Evolutionary conservation across 768 basidiomycete genomes (phyloP).

Genomic region (Rhodosporidiobolus odoratus): DNA sequence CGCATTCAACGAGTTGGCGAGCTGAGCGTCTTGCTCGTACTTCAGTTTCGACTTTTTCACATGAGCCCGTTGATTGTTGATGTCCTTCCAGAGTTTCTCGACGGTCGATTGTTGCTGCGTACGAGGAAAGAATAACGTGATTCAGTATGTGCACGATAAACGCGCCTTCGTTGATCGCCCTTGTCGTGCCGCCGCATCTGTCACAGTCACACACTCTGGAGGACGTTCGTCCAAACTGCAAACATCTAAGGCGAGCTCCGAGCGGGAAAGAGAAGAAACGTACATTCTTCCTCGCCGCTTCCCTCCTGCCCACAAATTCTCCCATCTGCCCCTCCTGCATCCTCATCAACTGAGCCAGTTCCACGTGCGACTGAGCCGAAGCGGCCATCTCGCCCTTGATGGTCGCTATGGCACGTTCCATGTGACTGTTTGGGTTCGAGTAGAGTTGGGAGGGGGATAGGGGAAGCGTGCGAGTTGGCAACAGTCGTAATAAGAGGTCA

Average conservation of each 20-base stretch:
- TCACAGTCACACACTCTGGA: too few species aligned
- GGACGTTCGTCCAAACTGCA: too few species aligned
- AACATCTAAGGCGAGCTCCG: background rate
- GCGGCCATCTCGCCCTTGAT: constrained; percentile 76
- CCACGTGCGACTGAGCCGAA: constrained; percentile 66
- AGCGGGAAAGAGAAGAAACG: background rate
- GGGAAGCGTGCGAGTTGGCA: too few species aligned
- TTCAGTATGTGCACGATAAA: too few species aligned
- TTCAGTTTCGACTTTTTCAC: constrained; percentile 85
- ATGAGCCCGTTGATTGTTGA: constrained; percentile 76
- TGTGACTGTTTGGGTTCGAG: constrained; percentile 20
- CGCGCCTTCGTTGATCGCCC: too few species aligned
- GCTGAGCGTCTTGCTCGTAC: constrained; percentile 85
- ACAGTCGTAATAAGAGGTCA: too few species aligned
- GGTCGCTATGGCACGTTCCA: constrained; percentile 62
- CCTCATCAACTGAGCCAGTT: constrained; percentile 71
- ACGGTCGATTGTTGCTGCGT: constrained; percentile 58
- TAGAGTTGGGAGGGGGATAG: constrained; percentile 16
- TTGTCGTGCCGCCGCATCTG: too few species aligned
- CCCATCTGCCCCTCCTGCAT: constrained; percentile 60
- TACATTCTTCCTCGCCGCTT: constrained; percentile 65
- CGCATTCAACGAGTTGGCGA: constrained; percentile 89
- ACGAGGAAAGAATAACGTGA: background rate
- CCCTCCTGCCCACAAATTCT: constrained; percentile 61
- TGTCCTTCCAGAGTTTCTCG: constrained; percentile 85